Base-by-base conservation (phyloP, 2,329 filamentous ascomycete species). In the Talaromyces sp. region DNA sequence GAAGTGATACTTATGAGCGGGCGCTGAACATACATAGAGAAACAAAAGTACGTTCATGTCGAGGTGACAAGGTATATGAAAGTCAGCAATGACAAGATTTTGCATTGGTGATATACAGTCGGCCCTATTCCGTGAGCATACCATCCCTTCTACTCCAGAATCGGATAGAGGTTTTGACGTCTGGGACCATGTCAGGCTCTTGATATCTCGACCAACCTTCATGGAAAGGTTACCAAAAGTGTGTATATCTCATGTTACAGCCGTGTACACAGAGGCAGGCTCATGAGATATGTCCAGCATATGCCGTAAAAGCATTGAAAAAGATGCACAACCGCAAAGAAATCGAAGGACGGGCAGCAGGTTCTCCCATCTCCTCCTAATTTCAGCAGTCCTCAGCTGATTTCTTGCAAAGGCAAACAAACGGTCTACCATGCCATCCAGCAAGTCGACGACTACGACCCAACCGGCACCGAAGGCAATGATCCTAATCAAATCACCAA, bases 151-250 rank as follows among this genome's bases (percentile, higher is more conserved):
- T 14, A 22, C 3, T 22, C 50, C 5, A 14, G 13, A 6, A 14
- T 22, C 16, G n/a, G 3, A 22, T 8, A 24, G 27, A 24, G 27
- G 35, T 59, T 11, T 14, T 66, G 41, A 59, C 47, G 31, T 35
- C 49, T 52, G 58, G 62, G 14, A 58, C 35, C 13, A 22, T 47
- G n/a, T 27, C 27, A 81, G 82, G 82, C 83, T 3, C 85, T 82
- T 54, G 86, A 89, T 57, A 78, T 89, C 49, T 87, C 84, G 63
- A 79, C 83, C 13, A 89, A 89, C 73, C 77, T 89, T 47, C 85
- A 87, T 71, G 86, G 87, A 69, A 84, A 82, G 67, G 83, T 87
- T 65, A 84, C 83, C 14, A 88, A 88, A 77, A 73, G 83, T 84
- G 58, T 56, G 60, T 16, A 39, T 45, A 31, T 13, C n/a, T 22